Conservation (phyloP, 345 rosid species). For the Euclidium syriacum region DNA sequence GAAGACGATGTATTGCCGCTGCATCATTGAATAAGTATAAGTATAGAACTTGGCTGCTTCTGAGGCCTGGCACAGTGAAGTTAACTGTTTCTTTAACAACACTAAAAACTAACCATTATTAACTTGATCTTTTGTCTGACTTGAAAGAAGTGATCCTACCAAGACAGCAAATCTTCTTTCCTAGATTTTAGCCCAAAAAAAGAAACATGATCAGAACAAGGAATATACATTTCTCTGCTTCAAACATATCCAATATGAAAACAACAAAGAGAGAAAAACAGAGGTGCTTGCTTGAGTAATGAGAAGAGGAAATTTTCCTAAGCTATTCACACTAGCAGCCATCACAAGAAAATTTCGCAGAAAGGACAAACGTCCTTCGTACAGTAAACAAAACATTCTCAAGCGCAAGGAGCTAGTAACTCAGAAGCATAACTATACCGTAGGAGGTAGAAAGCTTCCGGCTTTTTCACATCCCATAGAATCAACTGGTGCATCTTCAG, state of each 20-base stretch:
- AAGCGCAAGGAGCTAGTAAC: background rate
- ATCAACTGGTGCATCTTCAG: slow-evolving; percentile 39
- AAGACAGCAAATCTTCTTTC: slow-evolving; percentile 78
- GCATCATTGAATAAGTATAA: slow-evolving; percentile 27
- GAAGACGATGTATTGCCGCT: slow-evolving; percentile 93
- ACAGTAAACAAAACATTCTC: background rate
- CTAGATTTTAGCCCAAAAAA: no score
- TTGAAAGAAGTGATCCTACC: slow-evolving; percentile 61
- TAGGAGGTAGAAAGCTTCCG: slow-evolving; percentile 33
- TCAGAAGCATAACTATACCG: slow-evolving; percentile 7
- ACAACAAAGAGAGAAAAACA: no score
- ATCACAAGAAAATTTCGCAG: no score
- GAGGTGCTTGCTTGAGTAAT: slow-evolving; percentile 1
- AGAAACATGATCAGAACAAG: no score
- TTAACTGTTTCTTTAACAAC: background rate
- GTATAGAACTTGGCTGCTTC: no score
- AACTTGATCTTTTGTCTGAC: slow-evolving; percentile 81
- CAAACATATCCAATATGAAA: no score
- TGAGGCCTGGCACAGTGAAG: no score
- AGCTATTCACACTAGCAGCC: no score
- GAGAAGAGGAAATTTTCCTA: background rate
- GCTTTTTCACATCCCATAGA: slow-evolving; percentile 39
- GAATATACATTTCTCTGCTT: no score
- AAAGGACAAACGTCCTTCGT: no score
- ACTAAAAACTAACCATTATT: slow-evolving; percentile 53